phyloP scores from a whole-genome alignment of 202 grass and related monocot genomes.

The Carex sylvatica region DNA sequence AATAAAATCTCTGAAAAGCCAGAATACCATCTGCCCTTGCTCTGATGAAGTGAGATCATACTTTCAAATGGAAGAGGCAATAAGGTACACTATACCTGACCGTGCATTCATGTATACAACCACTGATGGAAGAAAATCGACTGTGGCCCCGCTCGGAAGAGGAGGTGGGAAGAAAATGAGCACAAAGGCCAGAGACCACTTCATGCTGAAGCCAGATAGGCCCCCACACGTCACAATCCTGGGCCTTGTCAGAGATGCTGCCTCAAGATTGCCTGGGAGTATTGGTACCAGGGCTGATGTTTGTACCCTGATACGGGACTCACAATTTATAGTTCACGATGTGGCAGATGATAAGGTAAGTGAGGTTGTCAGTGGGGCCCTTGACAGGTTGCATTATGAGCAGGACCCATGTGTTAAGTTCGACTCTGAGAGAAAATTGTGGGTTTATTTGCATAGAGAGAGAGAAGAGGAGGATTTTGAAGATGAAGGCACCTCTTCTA shows the following conservation, averaged over 20 bases:
- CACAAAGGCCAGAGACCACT: constrained; percentile 42
- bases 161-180: constrained; percentile 39
- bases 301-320: constrained; percentile 44
- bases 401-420: constrained; percentile 48
- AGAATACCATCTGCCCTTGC: constrained; percentile 35
- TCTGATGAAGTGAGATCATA: constrained; percentile 34
- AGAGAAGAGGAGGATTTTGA: constrained; percentile 53
- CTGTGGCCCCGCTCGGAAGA: constrained; percentile 38
- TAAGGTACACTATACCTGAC: constrained; percentile 45
- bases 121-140: constrained; percentile 43
- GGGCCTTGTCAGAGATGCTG: constrained; percentile 43
- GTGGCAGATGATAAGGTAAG: constrained; percentile 36
- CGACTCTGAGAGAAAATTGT: constrained; percentile 45
- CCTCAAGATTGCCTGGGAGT: constrained; percentile 41
- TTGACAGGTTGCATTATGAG: constrained; percentile 45
- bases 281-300: constrained; percentile 47
- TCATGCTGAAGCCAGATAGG: constrained; percentile 46
- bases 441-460: constrained; percentile 50
- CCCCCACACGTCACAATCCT: constrained; percentile 47
- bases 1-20: constrained; percentile 42
- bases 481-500: constrained; percentile 43
- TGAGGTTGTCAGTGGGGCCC: constrained; percentile 43
- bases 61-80: constrained; percentile 34
- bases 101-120: constrained; percentile 41
- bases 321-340: constrained; percentile 37